A percentile compares a stretch with the other conserved stretches of the same genome.
These are phyloP conservation scores for Neofusicoccum laricinum DNA, from an alignment of 2,329 filamentous ascomycete genomes.

Conservation along the genomic window DNA sequence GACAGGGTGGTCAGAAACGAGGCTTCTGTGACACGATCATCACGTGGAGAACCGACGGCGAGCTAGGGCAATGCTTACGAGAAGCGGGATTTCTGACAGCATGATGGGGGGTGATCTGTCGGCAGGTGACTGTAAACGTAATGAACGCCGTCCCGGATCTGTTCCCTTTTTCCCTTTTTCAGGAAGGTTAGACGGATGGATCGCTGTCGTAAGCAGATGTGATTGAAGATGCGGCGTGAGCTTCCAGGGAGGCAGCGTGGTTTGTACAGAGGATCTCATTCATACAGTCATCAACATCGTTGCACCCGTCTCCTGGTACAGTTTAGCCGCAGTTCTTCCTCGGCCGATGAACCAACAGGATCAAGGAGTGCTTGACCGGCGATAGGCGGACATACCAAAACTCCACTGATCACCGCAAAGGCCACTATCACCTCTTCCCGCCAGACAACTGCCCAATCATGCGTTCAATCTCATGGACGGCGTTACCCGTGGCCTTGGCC, in stretches of 20 bases:
- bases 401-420: background rate
- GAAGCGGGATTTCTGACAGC: too few relatives aligned
- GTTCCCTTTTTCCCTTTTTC: too few relatives aligned
- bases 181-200: too few relatives aligned
- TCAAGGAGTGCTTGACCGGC: background rate
- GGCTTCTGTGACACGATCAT: background rate
- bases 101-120: too few relatives aligned
- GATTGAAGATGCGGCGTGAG: too few relatives aligned
- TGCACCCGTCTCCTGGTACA: background rate
- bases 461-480: constrained; percentile 77
- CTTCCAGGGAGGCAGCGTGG: background rate
- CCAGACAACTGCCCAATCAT: constrained; percentile 55
- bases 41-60: background rate
- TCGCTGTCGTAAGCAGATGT: too few relatives aligned
- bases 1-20: too few relatives aligned
- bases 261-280: background rate
- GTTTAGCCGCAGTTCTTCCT: constrained; percentile 4
- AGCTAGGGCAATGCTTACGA: background rate
- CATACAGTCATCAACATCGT: background rate
- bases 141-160: too few relatives aligned
- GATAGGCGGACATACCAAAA: constrained; percentile 2
- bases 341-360: background rate
- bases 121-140: too few relatives aligned
- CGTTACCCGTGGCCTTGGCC: constrained; percentile 67
- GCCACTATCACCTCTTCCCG: background rate